A percentile compares a stretch with the other conserved stretches of the same genome.
phyloP scores from a whole-genome alignment of 768 basidiomycete genomes.

The Multifurca ochricompacta region DNA sequence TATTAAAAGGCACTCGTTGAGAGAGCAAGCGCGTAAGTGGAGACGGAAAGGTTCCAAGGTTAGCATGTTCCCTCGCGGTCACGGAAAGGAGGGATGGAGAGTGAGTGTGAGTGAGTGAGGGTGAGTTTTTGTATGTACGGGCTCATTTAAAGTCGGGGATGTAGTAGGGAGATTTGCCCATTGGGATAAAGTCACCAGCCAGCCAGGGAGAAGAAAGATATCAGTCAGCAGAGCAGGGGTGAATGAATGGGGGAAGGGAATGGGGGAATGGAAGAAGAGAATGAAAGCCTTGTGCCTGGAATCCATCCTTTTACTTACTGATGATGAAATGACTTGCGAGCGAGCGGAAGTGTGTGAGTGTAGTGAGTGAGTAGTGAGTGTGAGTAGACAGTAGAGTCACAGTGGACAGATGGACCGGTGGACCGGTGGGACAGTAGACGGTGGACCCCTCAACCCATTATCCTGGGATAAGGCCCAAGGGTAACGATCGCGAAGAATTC shows the following conservation, averaged over 20 bases:
- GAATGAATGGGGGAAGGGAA: too few relatives aligned
- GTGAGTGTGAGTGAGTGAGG: neutral
- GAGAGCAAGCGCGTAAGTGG: neutral
- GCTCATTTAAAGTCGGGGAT: neutral
- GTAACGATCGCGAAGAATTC: neutral
- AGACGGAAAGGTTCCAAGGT: neutral
- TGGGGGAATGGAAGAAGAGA: too few relatives aligned
- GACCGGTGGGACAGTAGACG: too few relatives aligned
- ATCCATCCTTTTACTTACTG: neutral
- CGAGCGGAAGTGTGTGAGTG: too few relatives aligned
- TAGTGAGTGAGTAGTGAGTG: too few relatives aligned
- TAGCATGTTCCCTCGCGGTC: neutral
- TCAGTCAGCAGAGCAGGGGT: too few relatives aligned
- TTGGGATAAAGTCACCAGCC: neutral
- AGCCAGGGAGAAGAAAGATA: neutral
- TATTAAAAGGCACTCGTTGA: neutral
- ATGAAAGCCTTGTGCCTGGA: constrained; percentile 13
- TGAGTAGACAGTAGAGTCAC: too few relatives aligned
- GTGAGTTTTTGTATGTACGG: neutral
- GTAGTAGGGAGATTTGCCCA: constrained; percentile 1
- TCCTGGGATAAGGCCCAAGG: neutral
- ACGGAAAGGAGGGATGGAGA: neutral
- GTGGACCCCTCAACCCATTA: too few relatives aligned
- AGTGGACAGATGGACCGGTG: too few relatives aligned
- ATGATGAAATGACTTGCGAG: too few relatives aligned